Percentiles rank a stretch among this genome's conserved stretches.
These are phyloP conservation scores for Metroxylon sagu DNA, from an alignment of 176 grass and related monocot species.

Conservation along the genomic window DNA sequence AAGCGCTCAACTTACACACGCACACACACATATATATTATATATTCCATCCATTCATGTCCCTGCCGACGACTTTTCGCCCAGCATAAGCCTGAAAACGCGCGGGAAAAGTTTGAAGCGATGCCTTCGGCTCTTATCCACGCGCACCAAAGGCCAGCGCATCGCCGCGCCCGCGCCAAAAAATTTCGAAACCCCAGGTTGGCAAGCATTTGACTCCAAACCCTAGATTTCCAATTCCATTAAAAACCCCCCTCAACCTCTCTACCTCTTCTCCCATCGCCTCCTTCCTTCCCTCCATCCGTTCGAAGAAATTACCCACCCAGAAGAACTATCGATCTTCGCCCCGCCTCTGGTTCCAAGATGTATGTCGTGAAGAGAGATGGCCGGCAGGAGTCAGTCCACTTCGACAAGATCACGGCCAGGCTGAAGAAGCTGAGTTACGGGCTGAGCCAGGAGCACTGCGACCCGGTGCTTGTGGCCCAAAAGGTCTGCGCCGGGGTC, in stretches of 20 bases:
- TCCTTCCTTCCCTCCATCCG: conserved; percentile 2
- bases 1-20: no score
- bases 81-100: no score
- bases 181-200: no score
- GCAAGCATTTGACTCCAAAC: neutral
- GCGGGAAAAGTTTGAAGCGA: no score
- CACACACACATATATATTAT: no score
- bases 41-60: no score
- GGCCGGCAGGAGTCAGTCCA: conserved; percentile 77
- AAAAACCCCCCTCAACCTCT: neutral
- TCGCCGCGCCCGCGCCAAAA: no score
- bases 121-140: no score
- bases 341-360: conserved; percentile 1
- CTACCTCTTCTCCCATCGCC: neutral
- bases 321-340: neutral
- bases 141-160: no score
- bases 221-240: neutral
- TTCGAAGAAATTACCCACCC: conserved; percentile 41
- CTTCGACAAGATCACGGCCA: conserved; percentile 98
- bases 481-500: conserved; percentile 85
- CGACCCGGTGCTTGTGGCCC: conserved; percentile 79
- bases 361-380: conserved; percentile 97
- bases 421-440: conserved; percentile 94
- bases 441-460: conserved; percentile 99
- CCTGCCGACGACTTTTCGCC: no score